Percentiles rank a stretch among this genome's conserved stretches.
phyloP scores from a whole-genome alignment of 257 asterid genomes.

The Solanum pimpinellifolium region DNA sequence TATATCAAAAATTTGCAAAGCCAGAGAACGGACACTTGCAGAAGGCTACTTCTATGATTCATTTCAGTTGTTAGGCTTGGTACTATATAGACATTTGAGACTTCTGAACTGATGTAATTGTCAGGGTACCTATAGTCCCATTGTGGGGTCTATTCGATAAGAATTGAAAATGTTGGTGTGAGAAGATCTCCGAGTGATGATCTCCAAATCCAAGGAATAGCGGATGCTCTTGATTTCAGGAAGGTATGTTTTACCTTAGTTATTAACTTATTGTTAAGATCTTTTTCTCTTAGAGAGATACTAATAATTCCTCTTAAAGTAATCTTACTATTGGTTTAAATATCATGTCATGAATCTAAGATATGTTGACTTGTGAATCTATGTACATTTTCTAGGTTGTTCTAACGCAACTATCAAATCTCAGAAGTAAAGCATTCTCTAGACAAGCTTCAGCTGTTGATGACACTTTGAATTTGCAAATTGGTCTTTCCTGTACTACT shows the following conservation, averaged over 20 bases:
- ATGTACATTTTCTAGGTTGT: conserved; percentile 43
- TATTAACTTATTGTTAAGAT: not conserved
- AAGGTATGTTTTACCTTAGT: conserved; percentile 25
- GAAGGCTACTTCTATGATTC: not conserved
- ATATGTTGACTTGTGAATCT: not conserved
- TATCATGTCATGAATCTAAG: not conserved
- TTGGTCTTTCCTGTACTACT: conserved; percentile 28
- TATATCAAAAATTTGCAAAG: not conserved
- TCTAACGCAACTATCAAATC: conserved; percentile 36
- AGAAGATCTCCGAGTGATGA: conserved; percentile 72
- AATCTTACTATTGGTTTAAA: not conserved
- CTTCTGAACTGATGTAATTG: not conserved
- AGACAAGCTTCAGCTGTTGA: conserved; percentile 31
- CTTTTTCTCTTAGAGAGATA: not conserved
- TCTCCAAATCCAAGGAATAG: conserved; percentile 59
- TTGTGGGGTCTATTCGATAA: conserved; percentile 53
- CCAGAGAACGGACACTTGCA: not conserved
- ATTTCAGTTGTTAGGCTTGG: not conserved
- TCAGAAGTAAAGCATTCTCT: conserved; percentile 29
- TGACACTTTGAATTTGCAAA: conserved; percentile 23
- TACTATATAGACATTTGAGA: not conserved
- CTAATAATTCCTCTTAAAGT: not conserved
- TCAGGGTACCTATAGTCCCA: conserved; percentile 61
- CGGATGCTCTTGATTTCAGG: conserved; percentile 57
- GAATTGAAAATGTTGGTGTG: conserved; percentile 64